Evolutionary conservation across 2,329 filamentous ascomycete genomes (phyloP).

Genomic region (Paecilomyces sp.): DNA sequence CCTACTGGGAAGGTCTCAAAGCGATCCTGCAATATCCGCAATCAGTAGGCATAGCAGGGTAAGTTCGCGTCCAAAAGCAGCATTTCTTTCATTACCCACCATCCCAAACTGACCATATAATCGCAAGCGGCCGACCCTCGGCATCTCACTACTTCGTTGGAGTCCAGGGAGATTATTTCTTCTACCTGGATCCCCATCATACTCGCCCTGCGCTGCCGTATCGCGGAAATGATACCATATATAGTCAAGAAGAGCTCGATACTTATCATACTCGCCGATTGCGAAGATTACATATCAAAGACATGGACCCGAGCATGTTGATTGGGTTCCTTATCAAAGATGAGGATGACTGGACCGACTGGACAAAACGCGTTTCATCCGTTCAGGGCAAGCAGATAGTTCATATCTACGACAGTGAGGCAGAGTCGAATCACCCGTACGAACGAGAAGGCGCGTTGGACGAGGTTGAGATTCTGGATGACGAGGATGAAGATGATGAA

Average conservation of each 20-base stretch:
- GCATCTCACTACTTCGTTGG: constrained; percentile 76
- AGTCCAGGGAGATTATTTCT: constrained; percentile 69
- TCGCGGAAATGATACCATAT: constrained; percentile 39
- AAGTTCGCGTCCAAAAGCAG: constrained; percentile 23
- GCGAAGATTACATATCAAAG: constrained; percentile 71
- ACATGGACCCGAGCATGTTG: constrained; percentile 98
- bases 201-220: constrained; percentile 70
- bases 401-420: constrained; percentile 68
- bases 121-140: constrained; percentile 72
- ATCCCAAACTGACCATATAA: constrained; percentile 1
- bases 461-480: constrained; percentile 83
- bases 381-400: constrained; percentile 79
- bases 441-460: constrained; percentile 72
- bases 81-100: constrained; percentile 1
- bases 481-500: constrained; percentile 46
- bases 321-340: constrained; percentile 84
- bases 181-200: constrained; percentile 91
- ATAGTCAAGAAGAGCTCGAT: constrained; percentile 65
- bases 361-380: constrained; percentile 68
- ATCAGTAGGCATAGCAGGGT: constrained; percentile 95
- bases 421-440: constrained; percentile 43
- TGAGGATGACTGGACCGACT: constrained; percentile 75
- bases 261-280: constrained; percentile 84
- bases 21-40: constrained; percentile 78
- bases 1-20: constrained; percentile 92